Conservation (phyloP, 1,139 yeast genomes). For the Candida tetrigidarum region DNA sequence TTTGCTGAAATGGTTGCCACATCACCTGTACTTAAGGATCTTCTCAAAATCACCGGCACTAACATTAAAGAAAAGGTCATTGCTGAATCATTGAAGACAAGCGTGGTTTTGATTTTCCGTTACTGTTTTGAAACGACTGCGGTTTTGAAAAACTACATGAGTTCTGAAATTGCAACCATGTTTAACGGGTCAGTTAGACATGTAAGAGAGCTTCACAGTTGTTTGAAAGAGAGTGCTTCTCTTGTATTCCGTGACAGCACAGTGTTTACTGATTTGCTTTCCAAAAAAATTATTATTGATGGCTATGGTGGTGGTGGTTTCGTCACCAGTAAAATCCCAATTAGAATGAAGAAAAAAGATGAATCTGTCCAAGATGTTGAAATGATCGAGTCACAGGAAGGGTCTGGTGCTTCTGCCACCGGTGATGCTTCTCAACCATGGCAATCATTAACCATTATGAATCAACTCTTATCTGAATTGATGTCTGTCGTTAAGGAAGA, state of each 20-base stretch:
- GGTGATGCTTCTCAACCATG: slow-evolving; percentile 17
- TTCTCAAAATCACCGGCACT: slow-evolving; percentile 18
- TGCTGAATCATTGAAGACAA: slow-evolving; percentile 19
- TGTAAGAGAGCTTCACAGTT: slow-evolving; percentile 51
- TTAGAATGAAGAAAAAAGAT: slow-evolving; percentile 19
- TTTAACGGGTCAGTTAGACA: slow-evolving; percentile 27
- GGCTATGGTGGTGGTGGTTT: slow-evolving; percentile 43
- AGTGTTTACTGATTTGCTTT: slow-evolving; percentile 55
- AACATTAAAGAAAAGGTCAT: slow-evolving; percentile 12
- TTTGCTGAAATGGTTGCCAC: slow-evolving; percentile 43
- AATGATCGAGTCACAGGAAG: slow-evolving; percentile 26
- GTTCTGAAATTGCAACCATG: slow-evolving; percentile 47
- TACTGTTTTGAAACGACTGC: slow-evolving; percentile 69
- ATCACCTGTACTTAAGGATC: slow-evolving; percentile 37
- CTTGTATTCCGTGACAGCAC: slow-evolving; percentile 64
- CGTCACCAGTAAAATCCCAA: slow-evolving; percentile 21
- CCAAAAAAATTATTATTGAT: slow-evolving; percentile 52
- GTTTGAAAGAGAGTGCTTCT: slow-evolving; percentile 59
- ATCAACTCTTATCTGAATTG: slow-evolving; percentile 62
- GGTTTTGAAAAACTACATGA: slow-evolving; percentile 53
- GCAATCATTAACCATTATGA: slow-evolving; percentile 62
- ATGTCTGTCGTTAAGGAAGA: slow-evolving; percentile 58
- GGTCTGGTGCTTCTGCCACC: no score
- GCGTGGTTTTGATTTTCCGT: slow-evolving; percentile 53
- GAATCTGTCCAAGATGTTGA: slow-evolving; percentile 32